phyloP scores from a whole-genome alignment of 306 rosid species.

The Arachis hypogaea region DNA sequence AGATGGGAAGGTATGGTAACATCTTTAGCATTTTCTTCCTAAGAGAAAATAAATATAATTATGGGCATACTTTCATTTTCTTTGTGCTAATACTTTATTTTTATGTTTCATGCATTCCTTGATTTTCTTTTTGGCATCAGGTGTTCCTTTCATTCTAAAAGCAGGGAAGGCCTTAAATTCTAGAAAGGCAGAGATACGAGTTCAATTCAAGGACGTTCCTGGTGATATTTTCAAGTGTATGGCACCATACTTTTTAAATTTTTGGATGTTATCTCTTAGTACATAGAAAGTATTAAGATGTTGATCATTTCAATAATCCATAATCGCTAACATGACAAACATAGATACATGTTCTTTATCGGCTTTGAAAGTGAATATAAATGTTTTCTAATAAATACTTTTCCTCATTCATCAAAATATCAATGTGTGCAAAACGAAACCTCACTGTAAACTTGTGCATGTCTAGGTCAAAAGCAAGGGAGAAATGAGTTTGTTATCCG shows the following conservation, averaged over 20 bases:
- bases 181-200: constrained; percentile 85
- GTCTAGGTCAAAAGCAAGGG: constrained; percentile 75
- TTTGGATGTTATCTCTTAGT: constrained; percentile 26
- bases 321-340: not conserved
- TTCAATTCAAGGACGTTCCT: constrained; percentile 89
- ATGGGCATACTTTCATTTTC: not conserved
- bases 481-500: constrained; percentile 90
- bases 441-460: constrained; percentile 21
- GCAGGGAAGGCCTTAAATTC: constrained; percentile 91
- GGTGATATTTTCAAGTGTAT: constrained; percentile 92
- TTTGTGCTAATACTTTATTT: not conserved
- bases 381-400: constrained; percentile 5
- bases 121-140: constrained; percentile 39
- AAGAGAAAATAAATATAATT: not conserved
- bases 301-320: constrained; percentile 15
- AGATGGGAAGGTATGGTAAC: constrained; percentile 80
- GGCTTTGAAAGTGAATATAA: constrained; percentile 1
- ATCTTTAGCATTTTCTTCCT: not conserved
- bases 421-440: not conserved
- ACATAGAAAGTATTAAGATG: not conserved
- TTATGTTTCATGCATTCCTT: not conserved
- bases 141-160: constrained; percentile 85
- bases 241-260: constrained; percentile 30
- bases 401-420: not conserved
- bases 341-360: constrained; percentile 9